phyloP scores from a whole-genome alignment of 2,329 filamentous ascomycete species.

The Passalora sequoiae region DNA sequence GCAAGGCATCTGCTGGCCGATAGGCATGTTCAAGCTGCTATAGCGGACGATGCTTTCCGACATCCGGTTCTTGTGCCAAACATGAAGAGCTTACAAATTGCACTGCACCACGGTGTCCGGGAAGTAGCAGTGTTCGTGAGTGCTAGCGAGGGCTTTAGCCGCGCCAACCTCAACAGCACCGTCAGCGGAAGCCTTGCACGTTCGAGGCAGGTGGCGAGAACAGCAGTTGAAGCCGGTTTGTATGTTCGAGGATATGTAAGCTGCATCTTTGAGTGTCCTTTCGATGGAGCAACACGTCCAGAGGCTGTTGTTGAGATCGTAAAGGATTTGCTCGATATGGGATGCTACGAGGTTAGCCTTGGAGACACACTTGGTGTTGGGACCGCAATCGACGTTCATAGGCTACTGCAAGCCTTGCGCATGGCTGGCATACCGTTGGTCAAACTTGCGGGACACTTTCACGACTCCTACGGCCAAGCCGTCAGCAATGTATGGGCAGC shows the following conservation, averaged over 20 bases:
- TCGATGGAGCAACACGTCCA: conserved; percentile 22
- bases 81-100: conserved; percentile 51
- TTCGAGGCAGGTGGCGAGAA: conserved; percentile 30
- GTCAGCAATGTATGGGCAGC: conserved; percentile 24
- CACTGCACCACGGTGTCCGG: conserved; percentile 39
- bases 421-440: conserved; percentile 15
- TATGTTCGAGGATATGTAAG: conserved; percentile 37
- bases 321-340: conserved; percentile 18
- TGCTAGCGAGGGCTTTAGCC: conserved; percentile 41
- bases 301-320: conserved; percentile 14
- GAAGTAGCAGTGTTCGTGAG: conserved; percentile 41
- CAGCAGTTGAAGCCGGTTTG: conserved; percentile 27
- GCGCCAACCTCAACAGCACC: conserved; percentile 39
- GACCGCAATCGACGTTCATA: conserved; percentile 24
- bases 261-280: conserved; percentile 42
- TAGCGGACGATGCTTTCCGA: conserved; percentile 1
- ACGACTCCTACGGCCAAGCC: conserved; percentile 30
- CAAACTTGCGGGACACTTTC: conserved; percentile 26
- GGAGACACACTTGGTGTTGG: conserved; percentile 27
- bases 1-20: conserved; percentile 11
- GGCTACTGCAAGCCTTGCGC: conserved; percentile 31
- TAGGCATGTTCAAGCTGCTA: neutral
- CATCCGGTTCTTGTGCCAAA: conserved; percentile 40
- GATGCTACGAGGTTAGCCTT: conserved; percentile 27
- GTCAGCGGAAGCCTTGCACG: conserved; percentile 35